phyloP scores from a whole-genome alignment of 1,284 basidiomycete species.

The Sporisorium iseilematis-ciliati region DNA sequence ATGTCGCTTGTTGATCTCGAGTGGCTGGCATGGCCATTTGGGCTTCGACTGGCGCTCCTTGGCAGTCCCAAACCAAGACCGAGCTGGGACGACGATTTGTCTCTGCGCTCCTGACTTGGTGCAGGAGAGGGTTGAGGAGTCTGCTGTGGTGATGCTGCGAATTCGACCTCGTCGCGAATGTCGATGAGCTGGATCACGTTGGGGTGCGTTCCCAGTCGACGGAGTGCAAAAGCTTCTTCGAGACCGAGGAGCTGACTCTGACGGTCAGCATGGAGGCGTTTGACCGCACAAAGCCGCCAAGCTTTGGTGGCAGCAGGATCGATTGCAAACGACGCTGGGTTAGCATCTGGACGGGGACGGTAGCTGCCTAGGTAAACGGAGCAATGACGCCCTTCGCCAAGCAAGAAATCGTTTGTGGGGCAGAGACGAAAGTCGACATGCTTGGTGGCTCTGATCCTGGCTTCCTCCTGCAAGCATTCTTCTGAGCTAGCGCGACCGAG shows the following conservation, averaged over 20 bases:
- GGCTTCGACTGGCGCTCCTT: background rate
- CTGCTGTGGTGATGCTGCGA: constrained; percentile 34
- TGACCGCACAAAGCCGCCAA: constrained; percentile 67
- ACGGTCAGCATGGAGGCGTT: constrained; percentile 65
- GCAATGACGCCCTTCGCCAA: constrained; percentile 66
- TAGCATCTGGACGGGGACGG: constrained; percentile 19
- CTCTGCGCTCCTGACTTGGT: background rate
- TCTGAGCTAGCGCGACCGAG: constrained; percentile 60
- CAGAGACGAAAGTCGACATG: constrained; percentile 63
- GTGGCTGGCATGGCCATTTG: constrained; percentile 16
- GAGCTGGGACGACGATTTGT: background rate
- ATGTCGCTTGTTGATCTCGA: constrained; percentile 52
- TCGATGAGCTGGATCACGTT: constrained; percentile 63
- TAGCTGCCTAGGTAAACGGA: constrained; percentile 65
- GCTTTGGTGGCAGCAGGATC: background rate
- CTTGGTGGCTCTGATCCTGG: constrained; percentile 54
- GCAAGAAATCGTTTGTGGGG: constrained; percentile 56
- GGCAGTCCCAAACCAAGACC: constrained; percentile 30
- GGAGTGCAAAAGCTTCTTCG: constrained; percentile 67
- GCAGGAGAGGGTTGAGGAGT: constrained; percentile 13
- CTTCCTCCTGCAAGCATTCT: constrained; percentile 58
- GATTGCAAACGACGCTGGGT: background rate
- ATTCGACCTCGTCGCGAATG: constrained; percentile 64
- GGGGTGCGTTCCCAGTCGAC: constrained; percentile 63
- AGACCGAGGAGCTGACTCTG: constrained; percentile 64